Evolutionary conservation across 2,329 filamentous ascomycete genomes (phyloP).

Genomic region (Ophiostoma novo-ulmi): DNA sequence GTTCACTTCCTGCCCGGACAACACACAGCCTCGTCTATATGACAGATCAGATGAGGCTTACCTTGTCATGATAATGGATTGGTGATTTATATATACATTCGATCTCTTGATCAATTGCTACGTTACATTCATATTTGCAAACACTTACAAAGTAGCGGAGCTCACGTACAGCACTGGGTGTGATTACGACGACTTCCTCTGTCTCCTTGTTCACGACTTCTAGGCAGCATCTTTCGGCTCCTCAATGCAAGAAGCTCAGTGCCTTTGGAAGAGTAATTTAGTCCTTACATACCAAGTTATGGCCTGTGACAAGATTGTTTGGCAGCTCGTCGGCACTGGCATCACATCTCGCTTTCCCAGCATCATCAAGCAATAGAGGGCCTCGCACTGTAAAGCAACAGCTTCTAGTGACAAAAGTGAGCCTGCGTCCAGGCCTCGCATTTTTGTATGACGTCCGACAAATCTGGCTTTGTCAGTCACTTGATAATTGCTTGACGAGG

Average conservation of each 20-base stretch:
- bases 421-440: neutral
- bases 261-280: neutral
- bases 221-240: neutral
- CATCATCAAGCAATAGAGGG: neutral
- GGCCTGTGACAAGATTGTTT: neutral
- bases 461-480: neutral
- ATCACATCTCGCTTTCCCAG: neutral
- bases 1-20: neutral
- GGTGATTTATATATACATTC: neutral
- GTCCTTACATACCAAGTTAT: neutral
- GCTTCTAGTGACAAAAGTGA: neutral
- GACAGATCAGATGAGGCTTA: no score
- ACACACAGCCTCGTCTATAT: neutral
- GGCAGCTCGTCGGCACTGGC: neutral
- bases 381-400: neutral
- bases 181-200: constrained; percentile 2
- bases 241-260: neutral
- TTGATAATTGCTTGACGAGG: neutral
- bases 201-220: neutral
- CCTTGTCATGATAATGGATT: neutral
- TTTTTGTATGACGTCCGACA: neutral
- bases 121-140: neutral
- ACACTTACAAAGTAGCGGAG: neutral
- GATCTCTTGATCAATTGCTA: neutral
- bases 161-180: neutral